Evolutionary conservation across 225 moss, liverwort and hornwort genomes (phyloP).

Genomic region (Marchantia paleacea): DNA sequence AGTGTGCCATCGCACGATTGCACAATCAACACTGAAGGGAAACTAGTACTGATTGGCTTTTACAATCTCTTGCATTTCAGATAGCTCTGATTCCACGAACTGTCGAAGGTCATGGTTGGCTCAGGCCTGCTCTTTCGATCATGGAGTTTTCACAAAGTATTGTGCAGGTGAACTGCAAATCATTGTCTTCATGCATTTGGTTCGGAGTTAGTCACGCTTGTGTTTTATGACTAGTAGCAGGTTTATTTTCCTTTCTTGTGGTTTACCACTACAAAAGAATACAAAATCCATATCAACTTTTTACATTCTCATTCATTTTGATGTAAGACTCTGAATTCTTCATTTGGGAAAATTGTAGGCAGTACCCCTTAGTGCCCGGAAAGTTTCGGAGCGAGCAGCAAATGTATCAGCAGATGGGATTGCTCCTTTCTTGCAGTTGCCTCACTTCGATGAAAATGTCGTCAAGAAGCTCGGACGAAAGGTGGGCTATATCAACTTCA

Average conservation of each 20-base stretch:
- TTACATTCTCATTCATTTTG: no score
- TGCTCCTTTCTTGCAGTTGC: slow-evolving; percentile 89
- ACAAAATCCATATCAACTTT: no score
- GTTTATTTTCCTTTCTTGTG: not conserved
- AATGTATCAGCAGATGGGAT: slow-evolving; percentile 66
- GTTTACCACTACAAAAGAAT: no score
- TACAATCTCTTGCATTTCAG: slow-evolving; percentile 24
- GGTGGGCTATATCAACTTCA: slow-evolving; percentile 31
- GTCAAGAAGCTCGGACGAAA: slow-evolving; percentile 92
- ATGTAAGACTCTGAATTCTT: not conserved
- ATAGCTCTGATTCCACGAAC: slow-evolving; percentile 90
- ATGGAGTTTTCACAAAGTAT: slow-evolving; percentile 99
- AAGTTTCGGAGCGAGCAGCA: slow-evolving; percentile 64
- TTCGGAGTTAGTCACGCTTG: not conserved
- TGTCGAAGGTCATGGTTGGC: slow-evolving; percentile 89
- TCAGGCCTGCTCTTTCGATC: slow-evolving; percentile 92
- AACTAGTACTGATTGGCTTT: not conserved
- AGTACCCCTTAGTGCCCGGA: slow-evolving; percentile 95
- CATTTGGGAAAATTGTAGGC: slow-evolving; percentile 45
- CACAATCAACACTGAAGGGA: not conserved
- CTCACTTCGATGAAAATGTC: slow-evolving; percentile 77
- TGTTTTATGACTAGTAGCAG: not conserved
- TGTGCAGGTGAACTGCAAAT: slow-evolving; percentile 50
- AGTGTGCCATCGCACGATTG: not conserved
- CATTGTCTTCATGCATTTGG: not conserved